Percentiles rank a stretch among this genome's conserved stretches.
Evolutionary conservation across 208 protist genomes (phyloP).

Genomic region (Acanthamoeba castellanii): DNA sequence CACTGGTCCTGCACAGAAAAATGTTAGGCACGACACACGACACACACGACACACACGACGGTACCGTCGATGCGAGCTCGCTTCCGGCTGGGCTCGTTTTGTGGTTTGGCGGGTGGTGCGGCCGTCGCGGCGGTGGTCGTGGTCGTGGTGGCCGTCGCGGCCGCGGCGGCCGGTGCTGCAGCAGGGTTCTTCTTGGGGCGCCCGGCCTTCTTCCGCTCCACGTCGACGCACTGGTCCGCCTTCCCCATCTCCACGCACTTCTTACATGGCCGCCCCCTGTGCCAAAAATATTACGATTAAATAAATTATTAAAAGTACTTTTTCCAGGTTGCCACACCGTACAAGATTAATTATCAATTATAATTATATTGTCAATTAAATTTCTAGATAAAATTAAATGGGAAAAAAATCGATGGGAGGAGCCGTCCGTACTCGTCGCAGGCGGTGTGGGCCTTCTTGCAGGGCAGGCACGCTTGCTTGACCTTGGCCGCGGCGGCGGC

Average conservation of each 20-base stretch:
- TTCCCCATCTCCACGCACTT: neutral
- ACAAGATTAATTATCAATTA: too few species aligned
- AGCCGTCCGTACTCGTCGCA: neutral
- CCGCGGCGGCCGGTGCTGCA: neutral
- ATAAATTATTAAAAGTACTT: too few species aligned
- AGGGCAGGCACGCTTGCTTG: constrained; percentile 19
- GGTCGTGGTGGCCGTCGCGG: neutral
- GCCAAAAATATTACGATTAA: too few species aligned
- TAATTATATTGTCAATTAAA: too few species aligned
- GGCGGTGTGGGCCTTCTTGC: constrained; percentile 13
- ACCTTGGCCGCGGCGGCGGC: neutral
- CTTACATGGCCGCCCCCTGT: neutral
- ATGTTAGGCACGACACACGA: neutral
- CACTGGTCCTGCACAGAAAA: neutral
- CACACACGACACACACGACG: neutral
- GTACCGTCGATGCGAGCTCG: neutral
- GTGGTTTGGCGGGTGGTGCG: neutral
- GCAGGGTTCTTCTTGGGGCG: neutral
- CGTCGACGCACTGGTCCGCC: constrained; percentile 17
- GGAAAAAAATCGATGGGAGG: neutral
- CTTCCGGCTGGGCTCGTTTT: neutral
- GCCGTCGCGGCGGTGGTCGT: neutral
- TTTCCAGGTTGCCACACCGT: too few species aligned
- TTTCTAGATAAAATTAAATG: too few species aligned
- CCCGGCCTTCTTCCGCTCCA: neutral